phyloP scores from a whole-genome alignment of 202 grass and related monocot species.

The Cymbopogon flexuosus region DNA sequence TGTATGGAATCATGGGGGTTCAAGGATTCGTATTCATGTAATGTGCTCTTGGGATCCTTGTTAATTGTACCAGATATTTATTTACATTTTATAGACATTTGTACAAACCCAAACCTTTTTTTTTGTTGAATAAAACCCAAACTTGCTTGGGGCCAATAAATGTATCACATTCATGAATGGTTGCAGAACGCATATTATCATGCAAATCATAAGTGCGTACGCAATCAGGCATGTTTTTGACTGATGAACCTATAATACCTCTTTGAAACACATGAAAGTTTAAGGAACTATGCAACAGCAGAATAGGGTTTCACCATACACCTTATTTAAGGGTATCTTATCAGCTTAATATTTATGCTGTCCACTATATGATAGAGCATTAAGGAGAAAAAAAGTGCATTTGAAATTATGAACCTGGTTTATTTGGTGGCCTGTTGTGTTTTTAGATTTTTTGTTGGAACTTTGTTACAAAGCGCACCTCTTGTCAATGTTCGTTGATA shows the following conservation, averaged over 20 bases:
- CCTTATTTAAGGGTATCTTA: conserved; percentile 19
- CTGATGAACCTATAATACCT: background rate
- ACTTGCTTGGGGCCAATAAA: background rate
- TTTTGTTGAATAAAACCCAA: too few species aligned
- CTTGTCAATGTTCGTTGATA: background rate
- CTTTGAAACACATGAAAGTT: background rate
- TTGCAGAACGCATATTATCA: conserved; percentile 9
- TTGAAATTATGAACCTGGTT: background rate
- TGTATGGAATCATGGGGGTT: background rate
- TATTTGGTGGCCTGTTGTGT: background rate
- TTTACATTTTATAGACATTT: conserved; percentile 7
- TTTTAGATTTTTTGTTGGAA: background rate
- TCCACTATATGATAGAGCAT: background rate
- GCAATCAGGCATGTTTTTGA: background rate
- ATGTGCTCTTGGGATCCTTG: background rate
- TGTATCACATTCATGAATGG: background rate
- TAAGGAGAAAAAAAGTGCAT: background rate
- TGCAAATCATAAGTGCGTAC: conserved; percentile 8
- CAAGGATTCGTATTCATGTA: background rate
- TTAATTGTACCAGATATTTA: background rate
- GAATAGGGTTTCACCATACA: conserved; percentile 7
- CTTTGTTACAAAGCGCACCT: background rate
- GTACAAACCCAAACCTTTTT: background rate
- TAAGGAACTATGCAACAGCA: background rate
- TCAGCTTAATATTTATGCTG: background rate